Conservation (phyloP, 768 basidiomycete species). For the Phlegmacium glaucopus region DNA sequence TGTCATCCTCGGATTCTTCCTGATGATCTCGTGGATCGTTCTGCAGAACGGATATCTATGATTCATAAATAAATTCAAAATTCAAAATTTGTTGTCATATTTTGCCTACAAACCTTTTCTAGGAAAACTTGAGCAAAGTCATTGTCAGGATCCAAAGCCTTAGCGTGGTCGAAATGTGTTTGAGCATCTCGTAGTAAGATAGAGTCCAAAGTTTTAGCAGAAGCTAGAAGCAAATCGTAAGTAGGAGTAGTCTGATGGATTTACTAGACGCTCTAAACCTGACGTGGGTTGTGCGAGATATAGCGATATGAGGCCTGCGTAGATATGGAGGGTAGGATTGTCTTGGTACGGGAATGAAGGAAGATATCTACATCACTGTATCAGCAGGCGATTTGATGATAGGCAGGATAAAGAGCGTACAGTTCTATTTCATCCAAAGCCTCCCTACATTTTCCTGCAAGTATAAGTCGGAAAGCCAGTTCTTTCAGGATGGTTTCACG, state of each 20-base stretch:
- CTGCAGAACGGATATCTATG: constrained; percentile 18
- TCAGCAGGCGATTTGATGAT: constrained; percentile 2
- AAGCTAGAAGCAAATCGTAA: background rate
- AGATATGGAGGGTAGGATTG: constrained; percentile 74
- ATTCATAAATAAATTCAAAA: constrained; percentile 3
- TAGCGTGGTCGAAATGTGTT: constrained; percentile 63
- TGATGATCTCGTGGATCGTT: constrained; percentile 8
- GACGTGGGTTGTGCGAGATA: constrained; percentile 48
- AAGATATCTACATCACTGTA: constrained; percentile 55
- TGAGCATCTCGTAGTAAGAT: constrained; percentile 51
- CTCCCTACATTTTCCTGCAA: constrained; percentile 51
- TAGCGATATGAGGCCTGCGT: constrained; percentile 75
- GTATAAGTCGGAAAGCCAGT: constrained; percentile 64
- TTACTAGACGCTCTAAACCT: background rate
- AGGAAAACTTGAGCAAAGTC: constrained; percentile 51
- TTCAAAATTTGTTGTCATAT: background rate
- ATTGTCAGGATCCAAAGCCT: constrained; percentile 55
- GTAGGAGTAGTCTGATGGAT: no score
- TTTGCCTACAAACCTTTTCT: constrained; percentile 37
- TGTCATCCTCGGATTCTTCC: constrained; percentile 36
- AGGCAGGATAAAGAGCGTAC: constrained; percentile 34
- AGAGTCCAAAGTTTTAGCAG: constrained; percentile 22
- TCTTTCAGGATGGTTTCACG: constrained; percentile 75
- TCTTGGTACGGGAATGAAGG: constrained; percentile 87
- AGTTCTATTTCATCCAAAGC: constrained; percentile 86